Percentiles rank a stretch among this genome's conserved stretches.
Conservation (phyloP, 192 early-diverging fungal species). For the Spizellomyces punctatus region DNA sequence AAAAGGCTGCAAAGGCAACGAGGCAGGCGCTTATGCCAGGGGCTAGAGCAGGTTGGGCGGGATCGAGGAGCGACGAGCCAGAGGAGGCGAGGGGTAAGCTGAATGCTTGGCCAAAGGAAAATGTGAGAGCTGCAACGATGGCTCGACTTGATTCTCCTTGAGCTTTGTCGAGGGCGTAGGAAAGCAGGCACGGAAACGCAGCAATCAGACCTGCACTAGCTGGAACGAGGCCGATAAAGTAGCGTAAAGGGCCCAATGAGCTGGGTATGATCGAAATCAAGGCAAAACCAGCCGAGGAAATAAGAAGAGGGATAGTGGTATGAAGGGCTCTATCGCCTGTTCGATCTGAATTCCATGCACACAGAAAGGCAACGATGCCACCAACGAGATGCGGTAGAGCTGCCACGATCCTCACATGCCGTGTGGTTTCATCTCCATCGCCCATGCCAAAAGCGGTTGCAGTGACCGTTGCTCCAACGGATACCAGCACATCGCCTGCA, state of each 20-base stretch:
- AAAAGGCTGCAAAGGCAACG: conserved; percentile 9
- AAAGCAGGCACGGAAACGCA: conserved; percentile 31
- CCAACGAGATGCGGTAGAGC: conserved; percentile 28
- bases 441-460: conserved; percentile 21
- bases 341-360: conserved; percentile 22
- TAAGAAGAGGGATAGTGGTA: conserved; percentile 19
- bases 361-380: not conserved
- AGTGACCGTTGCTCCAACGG: conserved; percentile 24
- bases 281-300: conserved; percentile 29
- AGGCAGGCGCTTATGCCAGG: conserved; percentile 19
- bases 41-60: conserved; percentile 7
- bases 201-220: conserved; percentile 27
- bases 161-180: conserved; percentile 36
- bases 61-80: not conserved
- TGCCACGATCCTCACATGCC: conserved; percentile 20
- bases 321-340: conserved; percentile 37
- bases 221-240: conserved; percentile 33
- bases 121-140: conserved; percentile 15
- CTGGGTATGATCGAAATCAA: conserved; percentile 29
- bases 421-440: conserved; percentile 2
- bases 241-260: conserved; percentile 19
- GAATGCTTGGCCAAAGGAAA: conserved; percentile 18
- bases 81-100: conserved; percentile 1
- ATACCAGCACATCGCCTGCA: conserved; percentile 22
- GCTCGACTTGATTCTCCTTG: conserved; percentile 22